Evolutionary conservation across 805 yeast species (phyloP).

Genomic region (Wickerhamiella hasegawae): DNA sequence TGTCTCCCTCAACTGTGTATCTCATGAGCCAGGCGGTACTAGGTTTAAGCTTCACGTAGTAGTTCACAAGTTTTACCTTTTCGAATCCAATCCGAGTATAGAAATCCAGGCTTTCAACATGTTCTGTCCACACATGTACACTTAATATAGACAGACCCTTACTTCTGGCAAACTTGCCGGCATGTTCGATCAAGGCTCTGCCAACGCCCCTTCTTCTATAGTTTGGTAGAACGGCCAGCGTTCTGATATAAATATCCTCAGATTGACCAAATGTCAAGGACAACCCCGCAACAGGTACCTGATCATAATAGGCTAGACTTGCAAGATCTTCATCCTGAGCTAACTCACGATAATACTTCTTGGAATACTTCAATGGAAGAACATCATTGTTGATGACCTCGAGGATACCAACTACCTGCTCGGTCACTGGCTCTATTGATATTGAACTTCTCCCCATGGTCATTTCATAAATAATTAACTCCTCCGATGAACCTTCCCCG

Average conservation of each 20-base stretch:
- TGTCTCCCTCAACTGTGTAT: too few relatives aligned
- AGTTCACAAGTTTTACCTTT: background rate
- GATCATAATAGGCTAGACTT: background rate
- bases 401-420: background rate
- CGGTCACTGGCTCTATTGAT: conserved; percentile 1
- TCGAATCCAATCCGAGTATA: conserved; percentile 2
- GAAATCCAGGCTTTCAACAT: background rate
- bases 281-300: background rate
- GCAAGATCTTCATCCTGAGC: background rate
- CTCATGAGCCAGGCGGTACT: background rate
- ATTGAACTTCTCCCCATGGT: too few relatives aligned
- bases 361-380: background rate
- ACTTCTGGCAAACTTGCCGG: background rate
- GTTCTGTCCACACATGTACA: conserved; percentile 3
- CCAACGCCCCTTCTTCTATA: conserved; percentile 1
- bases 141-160: background rate
- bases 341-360: conserved; percentile 1
- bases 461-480: too few relatives aligned
- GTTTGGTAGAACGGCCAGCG: conserved; percentile 1
- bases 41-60: background rate
- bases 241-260: conserved; percentile 1
- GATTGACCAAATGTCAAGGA: background rate
- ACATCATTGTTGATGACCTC: background rate
- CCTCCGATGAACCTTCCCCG: too few relatives aligned
- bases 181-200: background rate